Conservation (phyloP, 176 grass and related monocot genomes). For the Phoenix roebelenii region DNA sequence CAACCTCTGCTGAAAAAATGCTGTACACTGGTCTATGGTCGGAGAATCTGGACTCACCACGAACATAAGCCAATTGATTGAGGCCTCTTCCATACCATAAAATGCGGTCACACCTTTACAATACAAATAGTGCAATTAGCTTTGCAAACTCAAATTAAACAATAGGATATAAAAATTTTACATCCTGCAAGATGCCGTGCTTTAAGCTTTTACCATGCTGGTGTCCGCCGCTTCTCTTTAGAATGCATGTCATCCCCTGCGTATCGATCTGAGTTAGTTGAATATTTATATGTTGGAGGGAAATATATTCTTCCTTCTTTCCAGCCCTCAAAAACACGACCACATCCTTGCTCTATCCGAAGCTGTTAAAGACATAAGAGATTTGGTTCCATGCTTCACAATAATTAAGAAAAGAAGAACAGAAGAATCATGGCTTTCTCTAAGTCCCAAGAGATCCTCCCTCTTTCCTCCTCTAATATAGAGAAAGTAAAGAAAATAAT, state of each 20-base stretch:
- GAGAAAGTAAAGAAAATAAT: no score
- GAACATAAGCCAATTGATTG: slow-evolving; percentile 69
- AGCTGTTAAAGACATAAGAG: slow-evolving; percentile 40
- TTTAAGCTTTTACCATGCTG: slow-evolving; percentile 56
- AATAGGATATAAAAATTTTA: no score
- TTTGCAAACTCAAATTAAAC: no score
- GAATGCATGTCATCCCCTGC: slow-evolving; percentile 70
- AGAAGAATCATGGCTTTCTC: slow-evolving; percentile 5
- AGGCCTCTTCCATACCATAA: slow-evolving; percentile 81
- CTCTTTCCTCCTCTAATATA: no score
- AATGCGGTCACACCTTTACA: slow-evolving; percentile 78
- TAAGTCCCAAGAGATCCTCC: not conserved
- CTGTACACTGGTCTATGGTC: slow-evolving; percentile 88
- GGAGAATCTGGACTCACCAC: slow-evolving; percentile 82
- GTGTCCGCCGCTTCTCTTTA: slow-evolving; percentile 81
- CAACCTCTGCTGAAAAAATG: slow-evolving; percentile 78
- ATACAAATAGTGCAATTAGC: no score
- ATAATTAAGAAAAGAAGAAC: slow-evolving; percentile 1
- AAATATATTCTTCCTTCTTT: slow-evolving; percentile 97
- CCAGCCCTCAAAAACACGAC: slow-evolving; percentile 75
- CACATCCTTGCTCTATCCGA: slow-evolving; percentile 84
- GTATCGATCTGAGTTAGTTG: slow-evolving; percentile 82
- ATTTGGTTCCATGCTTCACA: slow-evolving; percentile 3
- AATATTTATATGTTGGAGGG: slow-evolving; percentile 95
- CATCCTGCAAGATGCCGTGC: no score